Evolutionary conservation across 192 early-diverging fungal genomes (phyloP).

Genomic region (Gamsiella multidivaricata): DNA sequence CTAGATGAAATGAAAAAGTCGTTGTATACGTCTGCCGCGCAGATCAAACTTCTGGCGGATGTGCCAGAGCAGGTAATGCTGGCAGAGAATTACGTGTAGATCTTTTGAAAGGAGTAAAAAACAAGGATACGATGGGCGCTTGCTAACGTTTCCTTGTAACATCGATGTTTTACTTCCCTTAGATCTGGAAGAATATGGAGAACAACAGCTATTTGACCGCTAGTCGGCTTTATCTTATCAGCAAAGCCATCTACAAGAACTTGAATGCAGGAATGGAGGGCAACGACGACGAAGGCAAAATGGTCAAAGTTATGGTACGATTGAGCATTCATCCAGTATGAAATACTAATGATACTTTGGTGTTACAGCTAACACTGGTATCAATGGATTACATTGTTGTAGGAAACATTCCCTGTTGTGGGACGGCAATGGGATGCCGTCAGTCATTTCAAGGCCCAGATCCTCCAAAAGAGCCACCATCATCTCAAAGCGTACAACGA

Average conservation of each 20-base stretch:
- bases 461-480: conserved; percentile 71
- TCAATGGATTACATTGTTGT: conserved; percentile 28
- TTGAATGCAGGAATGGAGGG: conserved; percentile 65
- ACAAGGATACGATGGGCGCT: not conserved
- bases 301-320: conserved; percentile 45
- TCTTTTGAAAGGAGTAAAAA: no score
- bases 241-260: conserved; percentile 74
- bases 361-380: not conserved
- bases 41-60: conserved; percentile 86
- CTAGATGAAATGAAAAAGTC: conserved; percentile 67
- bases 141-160: conserved; percentile 2
- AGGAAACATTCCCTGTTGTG: conserved; percentile 83
- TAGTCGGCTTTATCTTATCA: conserved; percentile 74
- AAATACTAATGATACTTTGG: not conserved
- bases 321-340: conserved; percentile 17
- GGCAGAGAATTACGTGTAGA: not conserved
- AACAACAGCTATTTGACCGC: conserved; percentile 75
- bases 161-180: no score
- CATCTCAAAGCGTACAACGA: conserved; percentile 59
- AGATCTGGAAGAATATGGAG: conserved; percentile 89
- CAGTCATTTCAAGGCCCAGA: conserved; percentile 77
- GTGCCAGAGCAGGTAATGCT: conserved; percentile 84
- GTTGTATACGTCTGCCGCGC: conserved; percentile 77
- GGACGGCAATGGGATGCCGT: conserved; percentile 89
- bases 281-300: conserved; percentile 6